phyloP scores from a whole-genome alignment of 1,139 yeast species.

The Debaryomyces psychrophilus region DNA sequence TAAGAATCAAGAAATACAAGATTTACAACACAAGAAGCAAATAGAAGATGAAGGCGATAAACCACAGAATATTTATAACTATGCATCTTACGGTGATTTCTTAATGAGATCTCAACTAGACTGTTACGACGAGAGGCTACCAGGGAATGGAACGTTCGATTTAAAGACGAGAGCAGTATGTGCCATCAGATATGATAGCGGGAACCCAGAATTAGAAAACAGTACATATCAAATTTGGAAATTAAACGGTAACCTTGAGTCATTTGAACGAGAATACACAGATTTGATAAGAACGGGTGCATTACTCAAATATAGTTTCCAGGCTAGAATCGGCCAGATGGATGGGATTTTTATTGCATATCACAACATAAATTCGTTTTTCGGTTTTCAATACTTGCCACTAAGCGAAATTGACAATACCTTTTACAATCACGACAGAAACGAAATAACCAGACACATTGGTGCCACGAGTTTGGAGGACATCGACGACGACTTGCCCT shows the following conservation, averaged over 20 bases:
- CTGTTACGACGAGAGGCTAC: slow-evolving; percentile 73
- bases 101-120: slow-evolving; percentile 90
- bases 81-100: slow-evolving; percentile 68
- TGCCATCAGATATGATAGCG: slow-evolving; percentile 77
- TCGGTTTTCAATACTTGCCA: slow-evolving; percentile 91
- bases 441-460: slow-evolving; percentile 34
- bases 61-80: slow-evolving; percentile 58
- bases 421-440: slow-evolving; percentile 27
- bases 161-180: slow-evolving; percentile 89
- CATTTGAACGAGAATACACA: slow-evolving; percentile 75
- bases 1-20: slow-evolving; percentile 10
- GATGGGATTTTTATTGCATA: slow-evolving; percentile 93
- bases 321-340: slow-evolving; percentile 95
- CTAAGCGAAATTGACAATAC: slow-evolving; percentile 65
- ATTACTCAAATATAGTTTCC: slow-evolving; percentile 80
- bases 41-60: slow-evolving; percentile 20
- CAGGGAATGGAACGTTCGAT: slow-evolving; percentile 93
- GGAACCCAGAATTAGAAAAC: slow-evolving; percentile 57
- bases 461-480: slow-evolving; percentile 34
- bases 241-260: slow-evolving; percentile 66
- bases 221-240: slow-evolving; percentile 68
- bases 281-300: slow-evolving; percentile 77
- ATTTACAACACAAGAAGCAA: slow-evolving; percentile 11
- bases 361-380: slow-evolving; percentile 77
- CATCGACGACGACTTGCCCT: slow-evolving; percentile 38